phyloP scores from a whole-genome alignment of 805 yeast genomes.

The Yamadazyma phyllophila region DNA sequence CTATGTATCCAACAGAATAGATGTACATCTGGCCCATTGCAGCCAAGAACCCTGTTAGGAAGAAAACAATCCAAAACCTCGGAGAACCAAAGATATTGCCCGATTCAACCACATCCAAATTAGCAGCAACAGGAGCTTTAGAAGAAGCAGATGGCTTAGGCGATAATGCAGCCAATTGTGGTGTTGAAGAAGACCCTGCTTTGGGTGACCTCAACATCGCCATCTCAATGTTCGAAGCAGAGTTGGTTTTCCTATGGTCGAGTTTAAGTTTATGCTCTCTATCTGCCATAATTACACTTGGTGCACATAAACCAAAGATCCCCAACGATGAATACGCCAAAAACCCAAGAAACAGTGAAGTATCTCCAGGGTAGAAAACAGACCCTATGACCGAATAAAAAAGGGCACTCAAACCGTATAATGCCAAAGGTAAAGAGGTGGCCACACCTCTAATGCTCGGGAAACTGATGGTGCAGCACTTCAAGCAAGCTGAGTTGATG shows the following conservation, averaged over 20 bases:
- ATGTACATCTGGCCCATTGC: constrained; percentile 48
- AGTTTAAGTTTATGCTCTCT: constrained; percentile 21
- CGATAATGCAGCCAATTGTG: constrained; percentile 1
- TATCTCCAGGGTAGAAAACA: constrained; percentile 54
- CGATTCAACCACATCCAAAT: constrained; percentile 15
- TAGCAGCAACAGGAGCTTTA: neutral
- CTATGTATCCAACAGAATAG: constrained; percentile 46
- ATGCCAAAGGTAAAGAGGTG: constrained; percentile 70
- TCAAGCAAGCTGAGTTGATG: constrained; percentile 61
- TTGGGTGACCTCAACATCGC: constrained; percentile 8
- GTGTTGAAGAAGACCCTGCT: neutral
- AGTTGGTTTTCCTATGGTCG: constrained; percentile 5
- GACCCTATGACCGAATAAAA: constrained; percentile 58
- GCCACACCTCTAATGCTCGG: constrained; percentile 72
- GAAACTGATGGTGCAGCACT: constrained; percentile 69
- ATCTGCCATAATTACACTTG: constrained; percentile 45
- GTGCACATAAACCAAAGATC: constrained; percentile 45
- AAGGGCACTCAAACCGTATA: constrained; percentile 73
- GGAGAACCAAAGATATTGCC: constrained; percentile 12
- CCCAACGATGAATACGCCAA: constrained; percentile 42
- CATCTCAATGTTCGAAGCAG: constrained; percentile 12
- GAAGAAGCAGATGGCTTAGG: neutral
- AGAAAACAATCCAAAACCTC: constrained; percentile 39
- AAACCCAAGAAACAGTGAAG: constrained; percentile 51
- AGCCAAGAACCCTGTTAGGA: constrained; percentile 39